Conservation (phyloP, 1,284 basidiomycete species). For the Trichosporon coremiiforme region DNA sequence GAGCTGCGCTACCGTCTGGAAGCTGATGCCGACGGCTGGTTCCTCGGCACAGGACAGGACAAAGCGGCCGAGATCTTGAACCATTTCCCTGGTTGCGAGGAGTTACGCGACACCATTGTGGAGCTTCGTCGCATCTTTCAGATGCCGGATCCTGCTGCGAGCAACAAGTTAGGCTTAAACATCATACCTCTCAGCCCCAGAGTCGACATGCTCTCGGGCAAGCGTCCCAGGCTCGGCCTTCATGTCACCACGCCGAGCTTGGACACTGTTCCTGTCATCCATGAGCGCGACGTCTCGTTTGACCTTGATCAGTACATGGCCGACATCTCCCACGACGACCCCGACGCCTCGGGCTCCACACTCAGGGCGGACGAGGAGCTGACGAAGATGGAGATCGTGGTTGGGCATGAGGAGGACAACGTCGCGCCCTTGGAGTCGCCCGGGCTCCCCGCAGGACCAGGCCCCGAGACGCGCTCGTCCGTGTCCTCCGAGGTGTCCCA, state of each 20-base stretch:
- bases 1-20: conserved; percentile 38
- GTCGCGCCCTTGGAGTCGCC: neutral
- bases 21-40: conserved; percentile 39
- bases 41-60: conserved; percentile 38
- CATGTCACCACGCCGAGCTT: neutral
- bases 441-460: neutral
- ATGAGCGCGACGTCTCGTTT: conserved; percentile 37
- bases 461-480: neutral
- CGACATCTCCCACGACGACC: conserved; percentile 31
- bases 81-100: conserved; percentile 25
- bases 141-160: neutral
- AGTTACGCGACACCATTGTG: conserved; percentile 25
- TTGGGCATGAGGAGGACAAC: neutral
- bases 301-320: conserved; percentile 47
- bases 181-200: neutral
- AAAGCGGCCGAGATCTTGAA: conserved; percentile 32
- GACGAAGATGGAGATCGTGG: no score
- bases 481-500: conserved; percentile 7
- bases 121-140: conserved; percentile 12
- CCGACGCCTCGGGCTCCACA: neutral
- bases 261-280: conserved; percentile 7
- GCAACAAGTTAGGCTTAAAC: neutral
- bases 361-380: neutral
- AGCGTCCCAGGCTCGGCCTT: neutral
- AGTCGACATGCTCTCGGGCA: neutral